These are phyloP conservation scores for Trichophaea hybrida DNA, from an alignment of 2,329 filamentous ascomycete genomes.

Conservation along the genomic window DNA sequence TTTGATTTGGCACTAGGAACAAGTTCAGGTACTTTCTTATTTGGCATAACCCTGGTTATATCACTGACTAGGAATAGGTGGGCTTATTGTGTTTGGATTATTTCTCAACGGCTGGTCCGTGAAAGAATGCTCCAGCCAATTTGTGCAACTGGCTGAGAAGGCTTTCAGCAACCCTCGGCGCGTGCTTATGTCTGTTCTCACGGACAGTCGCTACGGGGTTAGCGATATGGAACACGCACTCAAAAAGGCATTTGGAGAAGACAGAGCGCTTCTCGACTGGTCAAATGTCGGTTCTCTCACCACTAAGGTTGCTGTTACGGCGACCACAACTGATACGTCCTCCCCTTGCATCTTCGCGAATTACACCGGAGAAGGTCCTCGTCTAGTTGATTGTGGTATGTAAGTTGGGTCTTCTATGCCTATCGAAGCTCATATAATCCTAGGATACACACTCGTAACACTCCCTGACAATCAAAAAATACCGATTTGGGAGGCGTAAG, in stretches of 20 bases:
- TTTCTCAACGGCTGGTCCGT: constrained; percentile 8
- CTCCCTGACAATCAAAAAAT: background rate
- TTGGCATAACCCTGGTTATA: too few species aligned
- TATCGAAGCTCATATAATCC: too few species aligned
- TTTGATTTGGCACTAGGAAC: constrained; percentile 7
- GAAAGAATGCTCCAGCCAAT: constrained; percentile 3
- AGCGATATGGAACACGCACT: background rate
- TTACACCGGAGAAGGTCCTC: background rate
- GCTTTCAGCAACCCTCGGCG: constrained; percentile 4
- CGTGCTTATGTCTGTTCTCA: background rate
- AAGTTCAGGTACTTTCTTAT: too few species aligned
- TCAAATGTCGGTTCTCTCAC: background rate
- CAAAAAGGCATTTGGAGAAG: background rate
- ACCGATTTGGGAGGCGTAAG: constrained; percentile 10
- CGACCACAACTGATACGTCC: constrained; percentile 1
- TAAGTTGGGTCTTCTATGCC: too few species aligned
- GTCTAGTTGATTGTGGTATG: constrained; percentile 1
- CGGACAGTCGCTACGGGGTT: constrained; percentile 1
- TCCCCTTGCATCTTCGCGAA: constrained; percentile 3
- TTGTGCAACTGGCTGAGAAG: constrained; percentile 1
- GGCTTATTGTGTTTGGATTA: constrained; percentile 7
- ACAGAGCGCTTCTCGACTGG: background rate
- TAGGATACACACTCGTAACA: background rate
- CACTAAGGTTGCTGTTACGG: constrained; percentile 7
- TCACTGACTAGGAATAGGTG: too few species aligned